phyloP scores from a whole-genome alignment of 805 yeast genomes.

The Kuraishia molischiana region DNA sequence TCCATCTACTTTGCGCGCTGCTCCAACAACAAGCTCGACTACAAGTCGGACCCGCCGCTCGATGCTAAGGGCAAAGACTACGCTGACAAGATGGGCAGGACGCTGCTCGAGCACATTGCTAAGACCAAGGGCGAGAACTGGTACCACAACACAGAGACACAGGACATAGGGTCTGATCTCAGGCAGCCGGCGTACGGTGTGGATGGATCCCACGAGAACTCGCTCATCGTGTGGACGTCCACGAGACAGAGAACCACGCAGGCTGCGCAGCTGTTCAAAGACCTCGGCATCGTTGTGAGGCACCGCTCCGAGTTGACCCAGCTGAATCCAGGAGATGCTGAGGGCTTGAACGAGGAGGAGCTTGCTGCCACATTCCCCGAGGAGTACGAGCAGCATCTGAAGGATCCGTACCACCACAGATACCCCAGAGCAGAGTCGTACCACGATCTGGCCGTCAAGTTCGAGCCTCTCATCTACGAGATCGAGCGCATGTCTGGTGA shows the following conservation, averaged over 20 bases:
- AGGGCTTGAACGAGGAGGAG: constrained; percentile 54
- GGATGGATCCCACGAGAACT: constrained; percentile 49
- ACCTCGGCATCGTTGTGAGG: constrained; percentile 51
- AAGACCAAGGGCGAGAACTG: constrained; percentile 20
- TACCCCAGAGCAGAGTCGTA: constrained; percentile 90
- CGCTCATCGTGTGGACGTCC: constrained; percentile 91
- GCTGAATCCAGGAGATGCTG: constrained; percentile 82
- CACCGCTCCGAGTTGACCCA: constrained; percentile 82
- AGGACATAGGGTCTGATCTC: background rate
- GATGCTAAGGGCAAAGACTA: constrained; percentile 65
- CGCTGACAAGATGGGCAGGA: constrained; percentile 51
- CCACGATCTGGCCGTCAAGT: constrained; percentile 89
- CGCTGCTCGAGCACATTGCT: constrained; percentile 31
- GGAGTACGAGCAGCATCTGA: constrained; percentile 53
- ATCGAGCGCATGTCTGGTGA: constrained; percentile 90
- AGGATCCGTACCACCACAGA: constrained; percentile 89
- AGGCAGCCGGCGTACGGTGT: constrained; percentile 31
- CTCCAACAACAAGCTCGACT: constrained; percentile 45
- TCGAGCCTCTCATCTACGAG: constrained; percentile 88
- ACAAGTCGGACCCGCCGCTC: constrained; percentile 72
- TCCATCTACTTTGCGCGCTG: constrained; percentile 90
- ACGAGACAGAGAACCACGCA: constrained; percentile 77
- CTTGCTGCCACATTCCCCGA: constrained; percentile 51
- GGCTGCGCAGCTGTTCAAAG: constrained; percentile 60
- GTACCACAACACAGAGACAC: constrained; percentile 10